phyloP scores from a whole-genome alignment of 75 land plant genomes.

The Ceratopteris richardii region DNA sequence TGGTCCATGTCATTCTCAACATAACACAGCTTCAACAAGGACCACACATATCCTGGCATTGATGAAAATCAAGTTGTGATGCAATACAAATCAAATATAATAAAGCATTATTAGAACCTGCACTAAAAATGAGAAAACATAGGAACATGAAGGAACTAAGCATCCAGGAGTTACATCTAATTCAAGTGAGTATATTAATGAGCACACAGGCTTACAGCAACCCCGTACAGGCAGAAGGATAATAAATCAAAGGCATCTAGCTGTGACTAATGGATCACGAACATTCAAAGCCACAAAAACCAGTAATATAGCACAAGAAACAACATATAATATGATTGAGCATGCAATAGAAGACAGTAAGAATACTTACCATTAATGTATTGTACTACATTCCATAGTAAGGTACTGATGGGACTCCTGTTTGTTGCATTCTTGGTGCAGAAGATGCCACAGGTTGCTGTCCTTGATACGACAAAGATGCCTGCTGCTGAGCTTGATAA shows the following conservation, averaged over 20 bases:
- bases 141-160: background rate
- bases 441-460: no score
- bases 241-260: background rate
- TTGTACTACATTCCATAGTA: conserved; percentile 4
- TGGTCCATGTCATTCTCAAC: background rate
- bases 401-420: background rate
- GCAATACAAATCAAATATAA: background rate
- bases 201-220: no score
- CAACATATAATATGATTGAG: background rate
- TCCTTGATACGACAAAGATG: no score
- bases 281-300: background rate
- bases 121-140: background rate
- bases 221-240: background rate
- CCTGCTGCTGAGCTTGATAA: no score
- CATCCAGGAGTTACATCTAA: background rate
- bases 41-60: background rate
- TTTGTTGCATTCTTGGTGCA: background rate
- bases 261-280: background rate
- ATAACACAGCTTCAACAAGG: background rate
- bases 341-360: background rate
- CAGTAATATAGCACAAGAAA: background rate
- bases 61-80: background rate
- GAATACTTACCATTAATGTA: background rate
- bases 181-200: background rate
- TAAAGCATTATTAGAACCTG: background rate